phyloP scores from a whole-genome alignment of 345 rosid species.

The Kandelia obovata region DNA sequence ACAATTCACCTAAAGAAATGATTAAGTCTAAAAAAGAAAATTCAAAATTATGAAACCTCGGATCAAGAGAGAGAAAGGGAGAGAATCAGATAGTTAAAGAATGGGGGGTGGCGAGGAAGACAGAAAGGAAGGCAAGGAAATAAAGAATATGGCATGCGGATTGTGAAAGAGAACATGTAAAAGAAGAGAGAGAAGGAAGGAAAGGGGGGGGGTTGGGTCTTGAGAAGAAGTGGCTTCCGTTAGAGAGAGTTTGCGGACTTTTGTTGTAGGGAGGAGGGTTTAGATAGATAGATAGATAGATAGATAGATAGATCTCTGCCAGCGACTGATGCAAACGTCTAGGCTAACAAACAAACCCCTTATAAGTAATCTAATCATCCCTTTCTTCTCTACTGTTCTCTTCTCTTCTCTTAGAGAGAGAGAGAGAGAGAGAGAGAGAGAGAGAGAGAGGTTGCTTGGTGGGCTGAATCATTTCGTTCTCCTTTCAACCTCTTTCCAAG shows the following conservation, averaged over 20 bases:
- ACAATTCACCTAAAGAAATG: too few relatives aligned
- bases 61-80: background rate
- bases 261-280: conserved; percentile 18
- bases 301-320: conserved; percentile 48
- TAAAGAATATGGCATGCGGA: background rate
- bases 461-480: conserved; percentile 51
- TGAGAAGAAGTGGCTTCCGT: conserved; percentile 37
- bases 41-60: too few relatives aligned
- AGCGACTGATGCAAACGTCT: conserved; percentile 65
- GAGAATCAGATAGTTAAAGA: background rate
- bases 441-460: conserved; percentile 55
- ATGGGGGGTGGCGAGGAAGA: background rate
- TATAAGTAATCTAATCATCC: conserved; percentile 41
- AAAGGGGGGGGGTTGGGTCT: background rate
- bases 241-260: conserved; percentile 34
- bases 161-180: too few relatives aligned
- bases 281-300: conserved; percentile 58
- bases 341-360: conserved; percentile 54
- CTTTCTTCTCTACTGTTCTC: background rate
- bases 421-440: conserved; percentile 12
- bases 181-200: background rate
- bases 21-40: too few relatives aligned
- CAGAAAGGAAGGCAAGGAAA: background rate
- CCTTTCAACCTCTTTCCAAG: conserved; percentile 69
- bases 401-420: background rate